Conservation (phyloP, 2,329 filamentous ascomycete species). For the Colletotrichum liaoningense region DNA sequence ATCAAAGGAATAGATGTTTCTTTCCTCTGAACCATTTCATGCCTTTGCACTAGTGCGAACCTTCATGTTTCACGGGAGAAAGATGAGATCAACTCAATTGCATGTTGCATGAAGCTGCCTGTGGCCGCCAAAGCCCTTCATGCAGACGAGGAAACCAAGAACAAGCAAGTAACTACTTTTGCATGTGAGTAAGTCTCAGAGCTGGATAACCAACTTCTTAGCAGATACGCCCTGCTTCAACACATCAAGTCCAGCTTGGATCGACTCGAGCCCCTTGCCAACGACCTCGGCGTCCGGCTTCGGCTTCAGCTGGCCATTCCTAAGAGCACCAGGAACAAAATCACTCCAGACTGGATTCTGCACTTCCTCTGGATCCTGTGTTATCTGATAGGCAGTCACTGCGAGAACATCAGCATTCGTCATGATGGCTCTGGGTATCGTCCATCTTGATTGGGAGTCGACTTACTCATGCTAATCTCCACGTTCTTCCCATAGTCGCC, state of each 20-base stretch:
- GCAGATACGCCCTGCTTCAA: slow-evolving; percentile 11
- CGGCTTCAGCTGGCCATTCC: not conserved
- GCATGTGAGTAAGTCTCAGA: not conserved
- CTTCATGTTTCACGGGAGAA: not conserved
- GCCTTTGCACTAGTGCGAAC: not conserved
- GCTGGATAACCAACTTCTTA: not conserved
- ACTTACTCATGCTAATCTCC: not conserved
- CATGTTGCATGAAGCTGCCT: not conserved
- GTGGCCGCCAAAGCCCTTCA: not conserved
- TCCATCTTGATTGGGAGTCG: no score
- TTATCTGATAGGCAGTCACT: not conserved
- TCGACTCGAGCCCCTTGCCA: slow-evolving; percentile 7
- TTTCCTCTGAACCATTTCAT: not conserved
- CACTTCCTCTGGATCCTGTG: not conserved
- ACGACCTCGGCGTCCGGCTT: slow-evolving; percentile 1
- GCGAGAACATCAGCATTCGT: accelerated
- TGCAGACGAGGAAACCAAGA: not conserved
- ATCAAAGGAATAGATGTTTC: not conserved
- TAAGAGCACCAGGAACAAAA: not conserved
- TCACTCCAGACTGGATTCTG: not conserved
- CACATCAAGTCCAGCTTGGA: not conserved
- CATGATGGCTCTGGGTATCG: no score
- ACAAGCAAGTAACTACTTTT: no score
- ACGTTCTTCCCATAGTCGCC: slow-evolving; percentile 8
- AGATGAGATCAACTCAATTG: slow-evolving; percentile 18